These are phyloP conservation scores for Talaromyces atroroseus DNA, from an alignment of 2,329 filamentous ascomycete genomes.

Conservation along the genomic window DNA sequence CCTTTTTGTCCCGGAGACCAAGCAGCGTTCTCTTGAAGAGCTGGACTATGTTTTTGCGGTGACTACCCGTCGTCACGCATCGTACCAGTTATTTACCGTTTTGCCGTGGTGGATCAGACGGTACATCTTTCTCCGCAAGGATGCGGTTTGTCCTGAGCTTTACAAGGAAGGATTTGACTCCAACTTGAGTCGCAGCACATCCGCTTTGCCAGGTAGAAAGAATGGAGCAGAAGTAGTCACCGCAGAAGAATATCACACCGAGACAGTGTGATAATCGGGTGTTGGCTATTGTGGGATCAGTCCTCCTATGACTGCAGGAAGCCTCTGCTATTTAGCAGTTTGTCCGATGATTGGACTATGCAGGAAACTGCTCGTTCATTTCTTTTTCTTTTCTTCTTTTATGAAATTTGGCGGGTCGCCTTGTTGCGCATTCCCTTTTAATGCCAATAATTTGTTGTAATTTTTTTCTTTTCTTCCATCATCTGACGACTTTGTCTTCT, in stretches of 20 bases:
- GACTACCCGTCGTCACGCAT: slow-evolving; percentile 48
- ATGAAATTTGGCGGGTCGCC: background rate
- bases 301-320: background rate
- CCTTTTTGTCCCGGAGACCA: slow-evolving; percentile 50
- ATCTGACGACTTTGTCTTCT: background rate
- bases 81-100: slow-evolving; percentile 49
- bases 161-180: slow-evolving; percentile 30
- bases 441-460: background rate
- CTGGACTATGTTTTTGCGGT: slow-evolving; percentile 51
- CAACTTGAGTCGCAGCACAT: background rate
- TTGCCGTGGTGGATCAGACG: slow-evolving; percentile 57
- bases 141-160: slow-evolving; percentile 42
- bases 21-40: slow-evolving; percentile 48
- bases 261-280: background rate
- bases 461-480: background rate
- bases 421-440: background rate
- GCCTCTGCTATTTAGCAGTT: background rate
- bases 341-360: background rate
- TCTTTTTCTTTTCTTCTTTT: background rate
- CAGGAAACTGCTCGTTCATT: background rate
- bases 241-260: background rate
- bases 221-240: background rate
- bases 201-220: slow-evolving; percentile 2
- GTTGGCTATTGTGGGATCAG: background rate
- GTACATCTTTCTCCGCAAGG: slow-evolving; percentile 49